Evolutionary conservation across 805 yeast species (phyloP).

Genomic region (Yarrowia sp.): DNA sequence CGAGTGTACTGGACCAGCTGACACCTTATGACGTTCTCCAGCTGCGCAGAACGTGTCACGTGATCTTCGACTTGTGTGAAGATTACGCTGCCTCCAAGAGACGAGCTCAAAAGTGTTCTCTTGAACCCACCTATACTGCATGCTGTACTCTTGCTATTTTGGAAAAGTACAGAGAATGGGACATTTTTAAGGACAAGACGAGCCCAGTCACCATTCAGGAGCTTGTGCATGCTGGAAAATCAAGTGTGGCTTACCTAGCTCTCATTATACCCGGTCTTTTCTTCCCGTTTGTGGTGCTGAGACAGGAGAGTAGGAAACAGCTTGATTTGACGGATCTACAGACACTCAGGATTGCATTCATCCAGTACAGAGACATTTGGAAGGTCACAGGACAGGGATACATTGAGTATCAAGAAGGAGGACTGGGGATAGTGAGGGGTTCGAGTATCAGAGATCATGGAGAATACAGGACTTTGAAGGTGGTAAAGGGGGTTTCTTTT

Average conservation of each 20-base stretch:
- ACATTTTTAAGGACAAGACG: neutral
- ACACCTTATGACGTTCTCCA: neutral
- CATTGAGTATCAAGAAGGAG: slow-evolving; percentile 30
- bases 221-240: slow-evolving; percentile 3
- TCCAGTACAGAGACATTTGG: slow-evolving; percentile 27
- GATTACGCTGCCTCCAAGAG: neutral
- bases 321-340: slow-evolving; percentile 21
- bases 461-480: neutral
- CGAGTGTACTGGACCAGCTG: neutral
- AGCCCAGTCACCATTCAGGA: neutral
- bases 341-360: slow-evolving; percentile 18
- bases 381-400: slow-evolving; percentile 17
- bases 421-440: neutral
- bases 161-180: neutral
- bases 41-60: neutral
- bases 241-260: neutral
- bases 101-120: neutral
- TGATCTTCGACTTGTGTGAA: neutral
- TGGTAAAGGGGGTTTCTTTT: too few species aligned
- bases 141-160: neutral
- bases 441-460: neutral
- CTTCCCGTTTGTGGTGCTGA: slow-evolving; percentile 1
- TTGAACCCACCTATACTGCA: neutral
- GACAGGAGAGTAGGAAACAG: neutral
- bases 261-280: slow-evolving; percentile 10